Conservation (phyloP, 2,329 filamentous ascomycete genomes). For the Incumbomyces lentus region DNA sequence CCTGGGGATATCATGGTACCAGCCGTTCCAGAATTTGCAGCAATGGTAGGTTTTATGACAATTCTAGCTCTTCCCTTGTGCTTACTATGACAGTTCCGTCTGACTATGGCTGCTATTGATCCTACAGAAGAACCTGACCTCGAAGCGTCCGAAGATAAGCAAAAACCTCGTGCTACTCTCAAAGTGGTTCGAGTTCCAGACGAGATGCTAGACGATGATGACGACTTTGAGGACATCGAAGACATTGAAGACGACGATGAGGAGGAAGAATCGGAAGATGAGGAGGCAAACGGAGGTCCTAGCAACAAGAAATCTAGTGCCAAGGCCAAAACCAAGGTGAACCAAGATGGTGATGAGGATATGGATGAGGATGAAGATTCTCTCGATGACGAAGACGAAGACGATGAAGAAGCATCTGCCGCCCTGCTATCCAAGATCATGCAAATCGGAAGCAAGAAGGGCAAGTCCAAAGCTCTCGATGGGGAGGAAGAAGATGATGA, state of each 20-base stretch:
- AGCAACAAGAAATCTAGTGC: slow-evolving; percentile 24
- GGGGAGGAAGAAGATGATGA: slow-evolving; percentile 47
- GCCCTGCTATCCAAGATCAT: slow-evolving; percentile 46
- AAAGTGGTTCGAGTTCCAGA: slow-evolving; percentile 72
- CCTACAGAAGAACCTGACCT: slow-evolving; percentile 65
- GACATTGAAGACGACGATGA: slow-evolving; percentile 51
- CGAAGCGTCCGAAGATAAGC: slow-evolving; percentile 52
- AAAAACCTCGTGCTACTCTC: slow-evolving; percentile 65
- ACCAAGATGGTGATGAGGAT: slow-evolving; percentile 53
- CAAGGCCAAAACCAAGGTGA: slow-evolving; percentile 24
- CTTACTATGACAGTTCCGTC: slow-evolving; percentile 59
- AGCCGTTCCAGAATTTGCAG: slow-evolving; percentile 66
- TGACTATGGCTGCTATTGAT: slow-evolving; percentile 97
- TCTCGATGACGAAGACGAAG: slow-evolving; percentile 55
- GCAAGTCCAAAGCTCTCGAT: slow-evolving; percentile 63
- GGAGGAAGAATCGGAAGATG: slow-evolving; percentile 36
- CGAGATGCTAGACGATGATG: slow-evolving; percentile 48
- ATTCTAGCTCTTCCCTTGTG: too few relatives aligned
- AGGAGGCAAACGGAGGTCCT: slow-evolving; percentile 32
- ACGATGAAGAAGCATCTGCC: slow-evolving; percentile 41
- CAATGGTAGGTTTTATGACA: slow-evolving; percentile 55
- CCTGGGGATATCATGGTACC: slow-evolving; percentile 73
- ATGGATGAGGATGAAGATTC: slow-evolving; percentile 59
- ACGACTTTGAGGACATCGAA: slow-evolving; percentile 49
- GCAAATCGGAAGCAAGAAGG: slow-evolving; percentile 27